A percentile compares a stretch with the other conserved stretches of the same genome.
Conservation (phyloP, 176 grass and related monocot species). For the Cymbopogon citratus region DNA sequence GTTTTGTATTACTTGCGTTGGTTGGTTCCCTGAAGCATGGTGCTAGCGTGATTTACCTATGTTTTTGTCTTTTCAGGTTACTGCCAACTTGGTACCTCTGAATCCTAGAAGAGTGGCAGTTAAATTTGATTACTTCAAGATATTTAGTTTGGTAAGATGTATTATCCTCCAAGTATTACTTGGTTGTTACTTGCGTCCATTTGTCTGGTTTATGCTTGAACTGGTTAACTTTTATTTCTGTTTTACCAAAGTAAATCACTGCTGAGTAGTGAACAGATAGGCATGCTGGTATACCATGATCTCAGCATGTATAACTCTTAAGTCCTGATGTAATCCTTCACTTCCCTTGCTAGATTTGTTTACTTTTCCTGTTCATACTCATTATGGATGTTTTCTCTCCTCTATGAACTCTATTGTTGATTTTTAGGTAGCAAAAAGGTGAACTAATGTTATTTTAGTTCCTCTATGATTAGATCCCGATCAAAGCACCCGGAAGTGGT, state of each 20-base stretch:
- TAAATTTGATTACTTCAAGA: constrained; percentile 87
- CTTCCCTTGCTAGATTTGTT: not conserved
- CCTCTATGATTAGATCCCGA: constrained; percentile 52
- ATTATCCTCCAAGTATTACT: constrained; percentile 15
- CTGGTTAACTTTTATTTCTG: not conserved
- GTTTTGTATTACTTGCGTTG: not conserved
- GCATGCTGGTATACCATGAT: not conserved
- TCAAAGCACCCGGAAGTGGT: constrained; percentile 72
- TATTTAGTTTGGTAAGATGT: constrained; percentile 81
- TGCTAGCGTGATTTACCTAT: not conserved
- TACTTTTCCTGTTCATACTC: not conserved
- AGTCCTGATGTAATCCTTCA: not conserved
- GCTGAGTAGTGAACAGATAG: not conserved
- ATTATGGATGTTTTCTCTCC: not conserved
- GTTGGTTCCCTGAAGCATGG: constrained; percentile 20
- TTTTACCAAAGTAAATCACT: not conserved
- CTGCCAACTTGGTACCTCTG: constrained; percentile 77
- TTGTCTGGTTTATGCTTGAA: not conserved
- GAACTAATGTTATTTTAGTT: not conserved
- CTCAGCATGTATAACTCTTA: not conserved
- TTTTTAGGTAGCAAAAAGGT: not conserved
- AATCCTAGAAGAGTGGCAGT: constrained; percentile 64
- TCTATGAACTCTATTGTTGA: too few relatives aligned
- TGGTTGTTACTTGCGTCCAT: not conserved
- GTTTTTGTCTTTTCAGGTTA: constrained; percentile 74